Evolutionary conservation across 2,329 filamentous ascomycete species (phyloP), one percentile per base, ranked within the genome.

Genomic region (Alternaria panax): DNA sequence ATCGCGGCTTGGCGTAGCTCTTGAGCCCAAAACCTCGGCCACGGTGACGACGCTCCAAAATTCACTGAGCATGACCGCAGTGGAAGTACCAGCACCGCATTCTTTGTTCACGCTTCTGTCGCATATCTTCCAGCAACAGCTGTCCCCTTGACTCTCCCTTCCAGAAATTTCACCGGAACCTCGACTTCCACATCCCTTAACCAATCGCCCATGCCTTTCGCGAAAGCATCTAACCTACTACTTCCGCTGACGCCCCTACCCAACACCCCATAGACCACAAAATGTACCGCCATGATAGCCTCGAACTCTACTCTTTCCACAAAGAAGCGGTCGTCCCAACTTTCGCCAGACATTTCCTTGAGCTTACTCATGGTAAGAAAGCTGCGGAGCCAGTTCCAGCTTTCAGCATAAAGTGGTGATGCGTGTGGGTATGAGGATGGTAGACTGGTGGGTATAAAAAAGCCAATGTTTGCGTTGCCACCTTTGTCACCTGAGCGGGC

Each of bases 201-300:
- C 69, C 81, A 86, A 73, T 86, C 84, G 14, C 78, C 82, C 65
- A 85, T 84, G 0, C 83, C 83, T 66, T 86, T 86, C 1, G 81
- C 85, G 62, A 86, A 74, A 11, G 75, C 74, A 73, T 86, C 84
- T 18, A 86, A 62, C 38, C 78, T 67, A 24, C 72, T 78, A 9
- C 80, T 82, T 56, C 82, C 83, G 61, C 82, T 85, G 4, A 86
- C 76, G 7, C 78, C 78, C 12, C 75, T 54, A 4, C 75, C 77
- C 36, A 79, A 46, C 34, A 79, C 71, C 1, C 75, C 75, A 63
- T 79, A 77, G 7, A 79, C 68, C 2, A 80, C 73, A 53, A 77
- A 78, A 53, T 78, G 74, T 45, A 78, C 73, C 0, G 74, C 73
- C 51, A 63, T 56, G 0, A 77, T 76, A 2, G 61, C 51, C 14